Evolutionary conservation across 2,329 filamentous ascomycete species (phyloP), one percentile per base, ranked within the genome.

Genomic region (Sarocladium brachiariae): DNA sequence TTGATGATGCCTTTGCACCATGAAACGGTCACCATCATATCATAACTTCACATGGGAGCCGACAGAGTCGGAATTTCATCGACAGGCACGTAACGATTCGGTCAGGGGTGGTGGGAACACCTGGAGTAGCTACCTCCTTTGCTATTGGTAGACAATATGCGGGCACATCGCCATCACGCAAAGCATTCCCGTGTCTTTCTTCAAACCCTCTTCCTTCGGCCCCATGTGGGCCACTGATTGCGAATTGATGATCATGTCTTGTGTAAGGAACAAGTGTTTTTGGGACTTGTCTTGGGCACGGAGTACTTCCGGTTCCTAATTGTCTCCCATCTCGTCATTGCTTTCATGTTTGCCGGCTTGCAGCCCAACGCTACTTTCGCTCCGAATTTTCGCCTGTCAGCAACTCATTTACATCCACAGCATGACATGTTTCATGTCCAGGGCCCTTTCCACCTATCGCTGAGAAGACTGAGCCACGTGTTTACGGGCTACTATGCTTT

Each of bases 311-410:
- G 27, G 13, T 30, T 7, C 27, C 27, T 30, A 19, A 43, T 9
- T 16, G 39, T 21, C 21, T n/a, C n/a, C n/a, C 8, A 43, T 43
- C 39, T 43, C 39, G 39, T 43, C 39, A 43, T 43, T 43, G 16
- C 21, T 39, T 16, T 13, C 27, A 7, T 7, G 27, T 30, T 30
- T 7, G 27, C 27, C 27, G 27, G 27, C 27, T 13, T n/a, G n/a
- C 27, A 30, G 13, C 27, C 7, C 27, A 30, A 30, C 7, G 13
- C 27, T 30, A 7, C 13, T 30, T 30, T 7, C 27, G 27, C 13
- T 30, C 13, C 27, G 7, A 7, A 13, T 30, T 30, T 30, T 30
- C 7, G 7, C 13, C 13, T 30, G 7, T 30, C 27, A 7, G 27
- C 13, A 7, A 21, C 7, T 13, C 18, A 18, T 14, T 3, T 33